Conservation (phyloP, 2,329 filamentous ascomycete genomes). For the Pseudogymnoascus sp. region DNA sequence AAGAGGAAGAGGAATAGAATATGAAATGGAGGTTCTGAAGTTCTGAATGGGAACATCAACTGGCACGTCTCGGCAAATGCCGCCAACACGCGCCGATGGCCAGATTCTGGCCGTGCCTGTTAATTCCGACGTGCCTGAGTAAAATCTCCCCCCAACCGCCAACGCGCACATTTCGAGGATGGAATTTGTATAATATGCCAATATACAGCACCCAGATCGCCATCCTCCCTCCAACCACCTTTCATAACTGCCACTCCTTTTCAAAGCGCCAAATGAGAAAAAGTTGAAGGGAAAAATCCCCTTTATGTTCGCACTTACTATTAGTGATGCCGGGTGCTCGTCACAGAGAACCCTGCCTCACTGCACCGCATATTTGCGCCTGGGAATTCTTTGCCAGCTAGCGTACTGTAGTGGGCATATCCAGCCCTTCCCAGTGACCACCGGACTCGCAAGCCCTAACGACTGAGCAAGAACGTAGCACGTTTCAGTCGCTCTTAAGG, state of each 20-base stretch:
- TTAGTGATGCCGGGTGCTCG: not conserved
- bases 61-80: slow-evolving; percentile 7
- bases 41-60: not conserved
- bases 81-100: slow-evolving; percentile 1
- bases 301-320: not conserved
- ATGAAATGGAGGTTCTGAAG: slow-evolving; percentile 8
- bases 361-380: not conserved
- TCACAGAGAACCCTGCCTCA: not conserved
- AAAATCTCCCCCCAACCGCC: not conserved
- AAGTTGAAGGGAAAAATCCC: not conserved
- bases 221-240: not conserved
- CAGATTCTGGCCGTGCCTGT: slow-evolving; percentile 8
- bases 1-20: not conserved
- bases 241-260: not conserved
- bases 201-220: not conserved
- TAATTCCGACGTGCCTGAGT: slow-evolving; percentile 7
- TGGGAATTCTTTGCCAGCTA: not conserved
- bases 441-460: not conserved
- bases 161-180: not conserved
- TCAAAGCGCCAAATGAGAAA: not conserved
- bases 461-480: not conserved
- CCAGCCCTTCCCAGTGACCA: not conserved
- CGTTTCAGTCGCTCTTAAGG: not conserved
- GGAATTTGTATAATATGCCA: not conserved
- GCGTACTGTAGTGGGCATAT: not conserved